phyloP scores from a whole-genome alignment of 1,284 basidiomycete species.

The Somion occarium region DNA sequence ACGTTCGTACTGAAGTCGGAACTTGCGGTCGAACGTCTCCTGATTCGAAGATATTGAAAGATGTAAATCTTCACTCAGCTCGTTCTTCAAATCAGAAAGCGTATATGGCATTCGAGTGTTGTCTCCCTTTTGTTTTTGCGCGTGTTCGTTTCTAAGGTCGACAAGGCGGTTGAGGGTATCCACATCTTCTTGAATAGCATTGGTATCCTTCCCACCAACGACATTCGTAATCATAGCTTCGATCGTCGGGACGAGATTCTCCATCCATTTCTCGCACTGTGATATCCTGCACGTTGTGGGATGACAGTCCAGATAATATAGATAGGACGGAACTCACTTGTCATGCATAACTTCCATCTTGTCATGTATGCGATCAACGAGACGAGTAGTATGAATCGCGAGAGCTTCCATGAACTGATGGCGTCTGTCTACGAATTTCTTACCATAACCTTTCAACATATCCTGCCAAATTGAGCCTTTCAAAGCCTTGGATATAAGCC shows the following conservation, averaged over 20 bases:
- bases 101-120: slow-evolving; percentile 16
- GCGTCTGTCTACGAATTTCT: slow-evolving; percentile 29
- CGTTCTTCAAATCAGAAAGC: slow-evolving; percentile 23
- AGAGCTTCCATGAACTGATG: slow-evolving; percentile 29
- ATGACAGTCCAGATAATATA: too few relatives aligned
- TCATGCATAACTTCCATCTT: neutral
- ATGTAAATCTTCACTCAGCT: slow-evolving; percentile 21
- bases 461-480: slow-evolving; percentile 33
- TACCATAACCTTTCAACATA: slow-evolving; percentile 28
- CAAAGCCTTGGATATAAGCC: slow-evolving; percentile 31
- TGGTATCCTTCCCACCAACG: too few relatives aligned
- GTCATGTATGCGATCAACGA: slow-evolving; percentile 24
- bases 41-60: slow-evolving; percentile 23
- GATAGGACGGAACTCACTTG: too few relatives aligned
- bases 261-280: neutral
- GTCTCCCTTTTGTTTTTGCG: slow-evolving; percentile 17
- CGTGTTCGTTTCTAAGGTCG: neutral
- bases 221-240: too few relatives aligned
- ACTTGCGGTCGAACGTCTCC: slow-evolving; percentile 27
- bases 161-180: neutral
- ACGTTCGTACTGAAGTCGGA: slow-evolving; percentile 26
- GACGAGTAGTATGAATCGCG: slow-evolving; percentile 29
- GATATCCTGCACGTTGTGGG: too few relatives aligned
- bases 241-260: neutral
- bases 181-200: neutral